phyloP scores from a whole-genome alignment of 495 filamentous ascomycete genomes.

The Xylaria castorea region DNA sequence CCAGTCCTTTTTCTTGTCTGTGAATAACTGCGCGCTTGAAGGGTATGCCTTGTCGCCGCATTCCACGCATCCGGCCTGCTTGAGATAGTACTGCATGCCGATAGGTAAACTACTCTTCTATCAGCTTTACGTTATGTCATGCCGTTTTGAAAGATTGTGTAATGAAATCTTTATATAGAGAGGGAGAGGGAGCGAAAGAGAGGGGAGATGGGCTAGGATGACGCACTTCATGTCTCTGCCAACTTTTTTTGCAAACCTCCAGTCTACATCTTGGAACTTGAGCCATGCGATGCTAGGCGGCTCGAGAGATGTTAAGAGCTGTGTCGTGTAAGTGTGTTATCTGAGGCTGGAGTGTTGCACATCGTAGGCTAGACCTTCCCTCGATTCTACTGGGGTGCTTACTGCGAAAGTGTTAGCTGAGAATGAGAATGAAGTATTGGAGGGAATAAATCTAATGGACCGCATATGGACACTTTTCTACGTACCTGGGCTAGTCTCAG shows the following conservation, averaged over 20 bases:
- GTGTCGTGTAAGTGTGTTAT: background rate
- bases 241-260: slow-evolving; percentile 18
- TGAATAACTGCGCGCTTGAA: background rate
- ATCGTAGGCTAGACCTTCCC: background rate
- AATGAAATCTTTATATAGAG: background rate
- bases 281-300: slow-evolving; percentile 16
- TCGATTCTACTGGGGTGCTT: background rate
- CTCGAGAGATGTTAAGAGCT: slow-evolving; percentile 9
- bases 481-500: slow-evolving; percentile 19
- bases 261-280: slow-evolving; percentile 18
- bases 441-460: background rate
- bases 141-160: background rate
- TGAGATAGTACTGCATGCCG: slow-evolving; percentile 13
- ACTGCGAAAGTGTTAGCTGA: background rate
- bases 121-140: background rate
- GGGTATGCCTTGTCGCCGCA: slow-evolving; percentile 23
- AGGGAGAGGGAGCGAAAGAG: background rate
- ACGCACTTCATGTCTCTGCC: slow-evolving; percentile 18
- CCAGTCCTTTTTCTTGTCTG: background rate
- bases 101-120: slow-evolving; percentile 13
- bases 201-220: background rate
- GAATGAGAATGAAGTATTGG: background rate
- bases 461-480: background rate
- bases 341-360: background rate
- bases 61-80: slow-evolving; percentile 5